phyloP scores from a whole-genome alignment of 495 filamentous ascomycete species.

The Neurospora pannonica region DNA sequence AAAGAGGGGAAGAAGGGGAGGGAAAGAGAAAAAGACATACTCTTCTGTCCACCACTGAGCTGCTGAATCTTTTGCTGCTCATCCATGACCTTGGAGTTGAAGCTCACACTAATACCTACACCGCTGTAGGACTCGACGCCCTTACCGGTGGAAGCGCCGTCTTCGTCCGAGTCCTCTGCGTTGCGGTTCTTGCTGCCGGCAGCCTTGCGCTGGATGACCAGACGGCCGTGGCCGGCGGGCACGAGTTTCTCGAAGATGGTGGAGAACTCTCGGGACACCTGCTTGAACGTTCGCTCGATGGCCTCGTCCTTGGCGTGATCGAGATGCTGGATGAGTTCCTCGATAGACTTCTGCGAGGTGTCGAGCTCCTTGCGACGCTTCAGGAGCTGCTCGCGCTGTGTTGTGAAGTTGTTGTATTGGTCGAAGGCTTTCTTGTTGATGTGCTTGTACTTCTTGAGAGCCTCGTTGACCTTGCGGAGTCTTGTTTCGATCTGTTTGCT shows the following conservation, averaged over 20 bases:
- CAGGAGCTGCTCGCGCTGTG: conserved; percentile 73
- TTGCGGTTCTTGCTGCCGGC: conserved; percentile 50
- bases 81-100: conserved; percentile 91
- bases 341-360: conserved; percentile 70
- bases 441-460: conserved; percentile 89
- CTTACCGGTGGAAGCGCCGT: conserved; percentile 39
- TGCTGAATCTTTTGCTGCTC: conserved; percentile 98
- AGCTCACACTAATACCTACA: conserved; percentile 95
- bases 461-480: conserved; percentile 86
- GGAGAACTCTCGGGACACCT: conserved; percentile 86
- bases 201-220: conserved; percentile 87
- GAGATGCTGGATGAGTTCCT: conserved; percentile 81
- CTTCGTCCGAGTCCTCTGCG: conserved; percentile 57
- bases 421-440: conserved; percentile 99
- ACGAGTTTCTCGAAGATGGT: conserved; percentile 92
- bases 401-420: conserved; percentile 95
- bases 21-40: conserved; percentile 37
- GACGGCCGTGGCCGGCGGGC: conserved; percentile 79
- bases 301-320: conserved; percentile 93
- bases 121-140: conserved; percentile 94
- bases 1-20: background rate
- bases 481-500: conserved; percentile 58
- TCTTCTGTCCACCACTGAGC: conserved; percentile 95
- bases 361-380: conserved; percentile 80
- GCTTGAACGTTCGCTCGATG: conserved; percentile 97